These are phyloP conservation scores for Fusarium floridanum DNA, from an alignment of 2,329 filamentous ascomycete genomes.

Conservation along the genomic window DNA sequence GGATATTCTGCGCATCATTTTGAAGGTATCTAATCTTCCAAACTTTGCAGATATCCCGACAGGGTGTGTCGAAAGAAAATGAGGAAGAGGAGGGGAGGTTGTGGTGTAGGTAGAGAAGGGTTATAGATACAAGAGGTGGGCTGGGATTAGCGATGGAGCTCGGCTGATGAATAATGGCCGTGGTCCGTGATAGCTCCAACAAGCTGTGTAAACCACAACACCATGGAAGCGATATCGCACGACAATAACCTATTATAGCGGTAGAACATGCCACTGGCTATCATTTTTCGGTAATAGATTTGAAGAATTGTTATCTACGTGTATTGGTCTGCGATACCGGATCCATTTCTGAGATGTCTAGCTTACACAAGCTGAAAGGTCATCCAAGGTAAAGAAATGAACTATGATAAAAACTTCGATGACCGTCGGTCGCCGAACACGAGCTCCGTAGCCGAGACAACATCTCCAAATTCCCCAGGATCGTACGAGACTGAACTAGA, in stretches of 20 bases:
- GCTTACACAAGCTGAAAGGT: background rate
- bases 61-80: background rate
- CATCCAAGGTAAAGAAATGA: background rate
- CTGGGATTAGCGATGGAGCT: conserved; percentile 29
- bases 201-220: conserved; percentile 5
- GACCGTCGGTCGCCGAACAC: conserved; percentile 38
- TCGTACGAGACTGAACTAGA: background rate
- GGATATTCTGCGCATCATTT: conserved; percentile 52
- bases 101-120: conserved; percentile 14
- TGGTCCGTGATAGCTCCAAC: conserved; percentile 21
- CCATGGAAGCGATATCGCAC: conserved; percentile 8
- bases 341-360: background rate
- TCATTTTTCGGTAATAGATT: conserved; percentile 2
- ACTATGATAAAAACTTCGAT: conserved; percentile 22
- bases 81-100: background rate
- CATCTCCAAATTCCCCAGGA: conserved; percentile 3
- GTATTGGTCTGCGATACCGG: background rate
- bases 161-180: conserved; percentile 44
- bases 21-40: conserved; percentile 4
- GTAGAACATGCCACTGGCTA: background rate
- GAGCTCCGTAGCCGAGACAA: conserved; percentile 31
- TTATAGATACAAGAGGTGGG: conserved; percentile 5
- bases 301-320: background rate
- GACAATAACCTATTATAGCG: background rate
- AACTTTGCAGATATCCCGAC: background rate